These are phyloP conservation scores for Tothia fuscella DNA, from an alignment of 2,329 filamentous ascomycete genomes.

Conservation along the genomic window DNA sequence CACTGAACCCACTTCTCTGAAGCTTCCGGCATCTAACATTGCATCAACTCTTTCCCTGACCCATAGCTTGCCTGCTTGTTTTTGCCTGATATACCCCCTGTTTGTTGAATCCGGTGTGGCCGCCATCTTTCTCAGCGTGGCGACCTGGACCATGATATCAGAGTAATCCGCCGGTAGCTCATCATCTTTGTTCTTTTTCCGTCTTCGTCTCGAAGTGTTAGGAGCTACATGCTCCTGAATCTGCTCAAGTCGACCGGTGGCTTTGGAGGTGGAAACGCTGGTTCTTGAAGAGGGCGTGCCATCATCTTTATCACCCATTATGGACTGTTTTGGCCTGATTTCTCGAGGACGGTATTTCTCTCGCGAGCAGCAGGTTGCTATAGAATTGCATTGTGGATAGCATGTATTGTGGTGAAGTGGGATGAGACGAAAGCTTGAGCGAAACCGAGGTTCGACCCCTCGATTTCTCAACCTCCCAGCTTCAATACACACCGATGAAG, in stretches of 20 bases:
- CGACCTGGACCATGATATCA: slow-evolving; percentile 48
- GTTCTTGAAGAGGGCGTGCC: background rate
- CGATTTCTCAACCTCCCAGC: no score
- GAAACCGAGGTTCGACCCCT: no score
- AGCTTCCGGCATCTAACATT: slow-evolving; percentile 44
- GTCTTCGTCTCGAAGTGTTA: slow-evolving; percentile 18
- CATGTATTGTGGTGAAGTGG: no score
- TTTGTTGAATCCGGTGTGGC: slow-evolving; percentile 41
- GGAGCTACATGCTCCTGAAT: slow-evolving; percentile 32
- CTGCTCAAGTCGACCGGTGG: slow-evolving; percentile 33
- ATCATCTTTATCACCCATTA: background rate
- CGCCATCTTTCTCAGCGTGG: slow-evolving; percentile 39
- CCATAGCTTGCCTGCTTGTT: slow-evolving; percentile 53
- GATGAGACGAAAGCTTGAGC: no score
- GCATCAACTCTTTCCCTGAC: slow-evolving; percentile 48
- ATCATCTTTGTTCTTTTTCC: slow-evolving; percentile 21
- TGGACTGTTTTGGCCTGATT: background rate
- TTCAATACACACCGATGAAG: no score
- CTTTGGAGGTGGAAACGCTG: background rate
- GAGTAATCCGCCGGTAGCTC: slow-evolving; percentile 48
- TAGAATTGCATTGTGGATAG: no score
- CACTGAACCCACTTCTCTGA: slow-evolving; percentile 48
- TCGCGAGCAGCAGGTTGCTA: no score
- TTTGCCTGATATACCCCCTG: slow-evolving; percentile 50
- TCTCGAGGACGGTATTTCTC: no score